Conservation (phyloP, 202 grass and related monocot genomes). For the Bolboschoenoplectus hybrid region DNA sequence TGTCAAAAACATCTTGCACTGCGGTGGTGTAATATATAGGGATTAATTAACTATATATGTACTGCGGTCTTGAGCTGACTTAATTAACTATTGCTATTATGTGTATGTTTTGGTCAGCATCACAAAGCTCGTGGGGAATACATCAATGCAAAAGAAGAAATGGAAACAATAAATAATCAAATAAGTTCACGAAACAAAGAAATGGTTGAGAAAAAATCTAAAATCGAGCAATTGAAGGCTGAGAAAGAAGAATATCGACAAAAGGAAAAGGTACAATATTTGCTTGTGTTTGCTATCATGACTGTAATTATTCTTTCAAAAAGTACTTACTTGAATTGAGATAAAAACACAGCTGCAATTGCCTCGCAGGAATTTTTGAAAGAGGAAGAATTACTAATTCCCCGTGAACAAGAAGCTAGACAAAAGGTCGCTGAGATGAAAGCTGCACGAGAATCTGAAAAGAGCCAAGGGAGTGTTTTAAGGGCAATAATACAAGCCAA, state of each 20-base stretch:
- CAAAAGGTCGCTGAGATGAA: conserved; percentile 83
- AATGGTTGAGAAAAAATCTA: conserved; percentile 60
- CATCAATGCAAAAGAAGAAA: conserved; percentile 66
- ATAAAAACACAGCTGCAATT: conserved; percentile 6
- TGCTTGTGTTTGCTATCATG: conserved; percentile 33
- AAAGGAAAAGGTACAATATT: conserved; percentile 71
- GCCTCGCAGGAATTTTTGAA: conserved; percentile 65
- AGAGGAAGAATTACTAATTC: conserved; percentile 67
- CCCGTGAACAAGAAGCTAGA: conserved; percentile 73
- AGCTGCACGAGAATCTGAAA: conserved; percentile 72
- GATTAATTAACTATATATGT: too few relatives aligned
- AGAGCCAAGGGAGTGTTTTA: conserved; percentile 66
- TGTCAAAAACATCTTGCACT: neutral
- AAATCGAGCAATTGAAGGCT: conserved; percentile 56
- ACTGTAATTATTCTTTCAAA: neutral
- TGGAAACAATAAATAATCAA: conserved; percentile 63
- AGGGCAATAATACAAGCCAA: conserved; percentile 94
- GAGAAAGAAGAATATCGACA: conserved; percentile 67
- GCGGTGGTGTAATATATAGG: neutral
- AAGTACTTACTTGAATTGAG: conserved; percentile 18
- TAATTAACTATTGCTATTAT: conserved; percentile 28
- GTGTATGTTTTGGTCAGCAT: conserved; percentile 55
- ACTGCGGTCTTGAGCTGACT: conserved; percentile 5
- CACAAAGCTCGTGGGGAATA: conserved; percentile 64
- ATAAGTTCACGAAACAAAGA: conserved; percentile 56